These are phyloP conservation scores for Penicillium paradoxum DNA, from an alignment of 495 filamentous ascomycete genomes.

Conservation along the genomic window DNA sequence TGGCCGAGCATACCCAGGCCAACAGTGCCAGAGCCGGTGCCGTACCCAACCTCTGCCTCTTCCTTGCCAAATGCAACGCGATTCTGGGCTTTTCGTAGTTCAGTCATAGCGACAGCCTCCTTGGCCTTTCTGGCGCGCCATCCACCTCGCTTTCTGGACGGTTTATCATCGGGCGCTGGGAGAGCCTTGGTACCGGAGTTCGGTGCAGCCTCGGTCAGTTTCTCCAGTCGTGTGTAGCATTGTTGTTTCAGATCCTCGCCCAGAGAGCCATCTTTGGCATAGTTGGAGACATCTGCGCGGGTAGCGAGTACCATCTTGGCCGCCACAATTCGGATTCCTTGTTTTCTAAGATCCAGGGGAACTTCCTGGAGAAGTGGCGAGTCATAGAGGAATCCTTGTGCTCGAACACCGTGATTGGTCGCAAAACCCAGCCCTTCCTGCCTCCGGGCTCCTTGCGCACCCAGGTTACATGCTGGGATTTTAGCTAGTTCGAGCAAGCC, in stretches of 20 bases:
- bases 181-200: slow-evolving; percentile 85
- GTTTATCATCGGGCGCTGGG: slow-evolving; percentile 94
- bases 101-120: slow-evolving; percentile 95
- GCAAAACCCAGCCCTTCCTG: slow-evolving; percentile 79
- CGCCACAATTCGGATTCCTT: slow-evolving; percentile 93
- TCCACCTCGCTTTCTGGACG: slow-evolving; percentile 86
- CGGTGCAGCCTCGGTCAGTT: slow-evolving; percentile 87
- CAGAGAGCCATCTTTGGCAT: slow-evolving; percentile 71
- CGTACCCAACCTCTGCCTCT: slow-evolving; percentile 91
- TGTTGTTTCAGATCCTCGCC: slow-evolving; percentile 80
- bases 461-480: slow-evolving; percentile 87
- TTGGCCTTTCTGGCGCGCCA: slow-evolving; percentile 90
- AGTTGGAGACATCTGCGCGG: slow-evolving; percentile 83
- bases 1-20: slow-evolving; percentile 95
- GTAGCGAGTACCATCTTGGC: slow-evolving; percentile 90
- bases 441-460: slow-evolving; percentile 84
- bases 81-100: slow-evolving; percentile 93
- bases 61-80: slow-evolving; percentile 94
- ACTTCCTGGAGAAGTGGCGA: slow-evolving; percentile 81
- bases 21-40: slow-evolving; percentile 75
- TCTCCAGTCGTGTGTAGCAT: slow-evolving; percentile 85
- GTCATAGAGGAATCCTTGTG: slow-evolving; percentile 92
- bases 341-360: slow-evolving; percentile 79
- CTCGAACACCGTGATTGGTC: slow-evolving; percentile 85
- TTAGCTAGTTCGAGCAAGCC: slow-evolving; percentile 85